A percentile compares a stretch with the other conserved stretches of the same genome.
These are phyloP conservation scores for Candida easanensis DNA, from an alignment of 805 yeast genomes.

Conservation along the genomic window DNA sequence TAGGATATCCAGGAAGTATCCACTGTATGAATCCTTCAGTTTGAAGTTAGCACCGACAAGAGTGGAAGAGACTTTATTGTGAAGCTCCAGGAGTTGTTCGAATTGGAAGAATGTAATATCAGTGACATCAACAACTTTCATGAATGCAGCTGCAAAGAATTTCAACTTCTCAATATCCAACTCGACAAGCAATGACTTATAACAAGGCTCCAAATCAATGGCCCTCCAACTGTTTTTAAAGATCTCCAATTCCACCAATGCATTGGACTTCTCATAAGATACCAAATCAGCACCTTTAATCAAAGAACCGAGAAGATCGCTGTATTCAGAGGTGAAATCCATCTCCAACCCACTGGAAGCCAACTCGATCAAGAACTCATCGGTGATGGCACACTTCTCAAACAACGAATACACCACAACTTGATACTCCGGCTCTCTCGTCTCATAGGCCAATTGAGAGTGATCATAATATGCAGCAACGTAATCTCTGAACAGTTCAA, in stretches of 20 bases:
- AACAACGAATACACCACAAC: slow-evolving; percentile 28
- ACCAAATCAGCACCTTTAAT: slow-evolving; percentile 6
- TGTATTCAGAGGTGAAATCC: slow-evolving; percentile 16
- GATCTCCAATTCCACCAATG: slow-evolving; percentile 24
- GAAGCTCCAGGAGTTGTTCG: slow-evolving; percentile 15
- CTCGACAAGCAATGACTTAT: slow-evolving; percentile 13
- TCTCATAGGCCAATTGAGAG: neutral
- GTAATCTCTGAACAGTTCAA: slow-evolving; percentile 40
- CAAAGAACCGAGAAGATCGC: slow-evolving; percentile 28
- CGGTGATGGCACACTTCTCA: slow-evolving; percentile 11
- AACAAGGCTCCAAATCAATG: slow-evolving; percentile 19
- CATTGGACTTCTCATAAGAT: slow-evolving; percentile 23
- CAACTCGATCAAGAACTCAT: slow-evolving; percentile 29
- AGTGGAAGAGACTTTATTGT: neutral
- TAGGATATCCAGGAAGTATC: slow-evolving; percentile 27
- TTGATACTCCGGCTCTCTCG: slow-evolving; percentile 22
- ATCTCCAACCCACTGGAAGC: slow-evolving; percentile 21
- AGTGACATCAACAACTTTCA: slow-evolving; percentile 16
- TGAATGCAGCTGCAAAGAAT: slow-evolving; percentile 28
- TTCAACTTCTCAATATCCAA: slow-evolving; percentile 28
- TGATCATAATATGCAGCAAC: slow-evolving; percentile 22
- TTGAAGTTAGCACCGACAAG: slow-evolving; percentile 21
- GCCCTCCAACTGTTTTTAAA: slow-evolving; percentile 30
- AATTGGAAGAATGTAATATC: slow-evolving; percentile 13
- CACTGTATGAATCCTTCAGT: slow-evolving; percentile 29